Evolutionary conservation across 768 basidiomycete species (phyloP).

Genomic region (Boletus rex-veris): DNA sequence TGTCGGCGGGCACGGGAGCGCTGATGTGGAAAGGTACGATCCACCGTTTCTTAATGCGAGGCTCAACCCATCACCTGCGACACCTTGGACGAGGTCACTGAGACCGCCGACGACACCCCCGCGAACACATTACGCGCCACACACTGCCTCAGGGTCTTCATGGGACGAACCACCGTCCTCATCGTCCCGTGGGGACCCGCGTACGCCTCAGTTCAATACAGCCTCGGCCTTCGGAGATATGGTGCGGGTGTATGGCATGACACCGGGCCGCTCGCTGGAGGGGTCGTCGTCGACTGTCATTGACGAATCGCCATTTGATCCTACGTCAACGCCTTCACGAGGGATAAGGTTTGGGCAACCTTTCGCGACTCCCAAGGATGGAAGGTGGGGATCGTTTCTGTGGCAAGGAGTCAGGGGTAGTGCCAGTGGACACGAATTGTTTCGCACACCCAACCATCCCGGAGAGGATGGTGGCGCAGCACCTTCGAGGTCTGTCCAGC

Average conservation of each 20-base stretch:
- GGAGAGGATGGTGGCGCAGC: conserved; percentile 19
- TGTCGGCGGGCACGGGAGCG: neutral
- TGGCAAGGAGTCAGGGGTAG: conserved; percentile 30
- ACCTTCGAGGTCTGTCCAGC: conserved; percentile 6
- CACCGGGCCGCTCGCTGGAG: conserved; percentile 39
- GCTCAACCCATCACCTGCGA: conserved; percentile 53
- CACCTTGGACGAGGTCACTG: conserved; percentile 42
- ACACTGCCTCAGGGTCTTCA: conserved; percentile 37
- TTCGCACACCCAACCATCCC: conserved; percentile 51
- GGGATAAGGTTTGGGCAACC: conserved; percentile 60
- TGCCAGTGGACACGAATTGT: conserved; percentile 35
- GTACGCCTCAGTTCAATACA: conserved; percentile 47
- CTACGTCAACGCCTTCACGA: conserved; percentile 77
- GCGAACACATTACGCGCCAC: conserved; percentile 22
- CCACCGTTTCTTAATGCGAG: conserved; percentile 55
- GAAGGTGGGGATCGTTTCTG: conserved; percentile 34
- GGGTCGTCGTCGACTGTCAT: conserved; percentile 16
- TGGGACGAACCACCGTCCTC: conserved; percentile 43
- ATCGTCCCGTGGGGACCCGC: conserved; percentile 50
- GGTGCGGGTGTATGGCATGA: conserved; percentile 37
- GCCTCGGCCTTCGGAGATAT: conserved; percentile 32
- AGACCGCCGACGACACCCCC: conserved; percentile 49
- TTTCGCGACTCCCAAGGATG: conserved; percentile 64
- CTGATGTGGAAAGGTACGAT: conserved; percentile 42
- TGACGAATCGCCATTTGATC: conserved; percentile 68